These are phyloP conservation scores for Podospora sp. DNA, from an alignment of 495 filamentous ascomycete genomes.

Conservation along the genomic window DNA sequence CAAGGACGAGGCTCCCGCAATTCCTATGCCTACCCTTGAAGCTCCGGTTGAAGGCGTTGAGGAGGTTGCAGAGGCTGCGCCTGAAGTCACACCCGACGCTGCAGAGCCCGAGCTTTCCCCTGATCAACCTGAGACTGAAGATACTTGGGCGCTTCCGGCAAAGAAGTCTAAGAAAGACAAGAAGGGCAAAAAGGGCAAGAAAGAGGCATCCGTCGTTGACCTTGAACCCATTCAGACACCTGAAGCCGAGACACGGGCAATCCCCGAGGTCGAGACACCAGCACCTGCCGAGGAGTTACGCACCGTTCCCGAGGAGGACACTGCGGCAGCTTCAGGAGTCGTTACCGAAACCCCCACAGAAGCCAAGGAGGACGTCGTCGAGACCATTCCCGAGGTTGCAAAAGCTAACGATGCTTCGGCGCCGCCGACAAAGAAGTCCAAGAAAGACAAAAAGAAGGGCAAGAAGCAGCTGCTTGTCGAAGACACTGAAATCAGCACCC, in stretches of 20 bases:
- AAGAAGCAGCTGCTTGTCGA: constrained; percentile 16
- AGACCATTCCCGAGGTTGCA: too few species aligned
- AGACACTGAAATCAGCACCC: too few species aligned
- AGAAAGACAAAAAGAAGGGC: constrained; percentile 28
- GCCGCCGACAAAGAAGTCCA: constrained; percentile 29
- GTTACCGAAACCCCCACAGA: not conserved
- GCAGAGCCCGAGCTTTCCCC: constrained; percentile 3
- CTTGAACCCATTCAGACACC: constrained; percentile 17
- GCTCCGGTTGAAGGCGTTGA: too few species aligned
- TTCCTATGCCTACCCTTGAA: too few species aligned
- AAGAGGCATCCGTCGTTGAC: constrained; percentile 23
- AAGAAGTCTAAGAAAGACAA: constrained; percentile 38
- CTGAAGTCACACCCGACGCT: not conserved
- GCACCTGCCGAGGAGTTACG: constrained; percentile 7
- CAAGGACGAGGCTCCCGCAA: too few species aligned
- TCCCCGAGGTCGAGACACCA: constrained; percentile 32
- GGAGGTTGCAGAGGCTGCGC: not conserved
- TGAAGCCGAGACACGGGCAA: constrained; percentile 30
- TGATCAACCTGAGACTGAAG: constrained; percentile 20
- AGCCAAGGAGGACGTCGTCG: not conserved
- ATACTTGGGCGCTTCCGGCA: constrained; percentile 28
- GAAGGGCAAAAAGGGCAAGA: constrained; percentile 30
- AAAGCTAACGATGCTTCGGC: not conserved
- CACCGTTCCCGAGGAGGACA: not conserved
- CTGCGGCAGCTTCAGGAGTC: constrained; percentile 9